Conservation (phyloP, 805 yeast species). For the Saturnispora sanitii region DNA sequence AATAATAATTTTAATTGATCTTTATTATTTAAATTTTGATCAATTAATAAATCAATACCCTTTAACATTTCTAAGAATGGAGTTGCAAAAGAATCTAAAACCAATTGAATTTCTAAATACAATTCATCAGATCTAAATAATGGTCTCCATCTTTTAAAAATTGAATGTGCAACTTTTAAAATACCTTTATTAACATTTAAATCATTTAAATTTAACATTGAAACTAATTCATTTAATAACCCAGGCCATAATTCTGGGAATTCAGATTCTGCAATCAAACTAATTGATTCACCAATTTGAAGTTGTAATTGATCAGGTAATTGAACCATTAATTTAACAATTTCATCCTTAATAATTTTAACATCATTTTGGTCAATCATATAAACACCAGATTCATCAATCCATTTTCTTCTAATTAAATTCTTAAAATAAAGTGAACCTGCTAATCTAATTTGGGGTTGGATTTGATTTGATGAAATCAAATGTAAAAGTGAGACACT, state of each 20-base stretch:
- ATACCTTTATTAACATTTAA: slow-evolving; percentile 76
- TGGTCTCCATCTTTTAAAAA: slow-evolving; percentile 95
- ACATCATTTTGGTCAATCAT: slow-evolving; percentile 53
- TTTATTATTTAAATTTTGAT: slow-evolving; percentile 33
- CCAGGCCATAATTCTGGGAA: slow-evolving; percentile 87
- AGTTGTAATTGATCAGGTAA: slow-evolving; percentile 72
- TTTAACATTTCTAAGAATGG: slow-evolving; percentile 70
- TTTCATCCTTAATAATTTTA: slow-evolving; percentile 58
- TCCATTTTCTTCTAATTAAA: slow-evolving; percentile 76
- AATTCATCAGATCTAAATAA: slow-evolving; percentile 84
- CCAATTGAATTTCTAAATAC: slow-evolving; percentile 78
- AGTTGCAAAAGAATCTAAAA: slow-evolving; percentile 67
- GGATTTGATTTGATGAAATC: slow-evolving; percentile 52
- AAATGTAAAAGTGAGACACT: slow-evolving; percentile 66
- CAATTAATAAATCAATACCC: slow-evolving; percentile 58
- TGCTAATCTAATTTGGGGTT: slow-evolving; percentile 61
- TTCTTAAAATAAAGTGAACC: slow-evolving; percentile 89
- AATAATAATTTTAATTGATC: slow-evolving; percentile 47
- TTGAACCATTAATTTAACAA: slow-evolving; percentile 76
- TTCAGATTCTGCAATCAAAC: slow-evolving; percentile 90
- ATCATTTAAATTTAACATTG: slow-evolving; percentile 54
- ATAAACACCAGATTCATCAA: slow-evolving; percentile 80
- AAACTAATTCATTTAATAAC: slow-evolving; percentile 63
- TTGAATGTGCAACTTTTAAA: slow-evolving; percentile 85
- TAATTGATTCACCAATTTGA: slow-evolving; percentile 92